Evolutionary conservation across 2,329 filamentous ascomycete genomes (phyloP).

Genomic region (Verticillium tricorpus): DNA sequence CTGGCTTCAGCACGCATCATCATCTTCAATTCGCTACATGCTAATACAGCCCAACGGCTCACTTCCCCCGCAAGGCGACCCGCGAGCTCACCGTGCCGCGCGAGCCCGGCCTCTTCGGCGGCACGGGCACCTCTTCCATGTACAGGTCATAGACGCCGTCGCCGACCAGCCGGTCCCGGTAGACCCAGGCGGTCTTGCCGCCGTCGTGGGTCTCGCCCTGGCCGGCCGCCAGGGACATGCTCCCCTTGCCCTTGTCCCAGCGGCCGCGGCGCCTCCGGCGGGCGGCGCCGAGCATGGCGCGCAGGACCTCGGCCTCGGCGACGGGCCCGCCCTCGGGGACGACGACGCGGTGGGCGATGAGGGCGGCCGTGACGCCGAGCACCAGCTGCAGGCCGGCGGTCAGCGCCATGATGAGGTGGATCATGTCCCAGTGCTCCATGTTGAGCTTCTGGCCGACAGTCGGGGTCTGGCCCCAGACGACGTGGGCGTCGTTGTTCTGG

Average conservation of each 20-base stretch:
- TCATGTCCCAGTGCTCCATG: slow-evolving; percentile 24
- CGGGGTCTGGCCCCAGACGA: slow-evolving; percentile 22
- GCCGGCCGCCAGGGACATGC: background rate
- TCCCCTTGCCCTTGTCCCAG: background rate
- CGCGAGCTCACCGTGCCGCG: too few relatives aligned
- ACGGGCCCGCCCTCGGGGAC: slow-evolving; percentile 13
- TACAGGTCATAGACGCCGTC: slow-evolving; percentile 10
- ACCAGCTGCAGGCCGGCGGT: slow-evolving; percentile 25
- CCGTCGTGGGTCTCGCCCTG: background rate
- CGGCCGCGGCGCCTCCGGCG: background rate
- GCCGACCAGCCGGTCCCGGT: slow-evolving; percentile 4
- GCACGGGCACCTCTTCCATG: slow-evolving; percentile 9
- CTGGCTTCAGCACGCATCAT: too few relatives aligned
- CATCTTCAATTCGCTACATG: too few relatives aligned
- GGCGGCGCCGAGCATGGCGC: slow-evolving; percentile 9
- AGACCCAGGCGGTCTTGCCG: slow-evolving; percentile 9
- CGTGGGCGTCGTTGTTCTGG: slow-evolving; percentile 20
- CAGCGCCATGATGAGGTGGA: slow-evolving; percentile 26
- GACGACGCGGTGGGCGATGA: slow-evolving; percentile 21
- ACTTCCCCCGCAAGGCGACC: too few relatives aligned
- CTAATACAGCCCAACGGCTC: too few relatives aligned
- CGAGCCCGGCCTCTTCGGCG: background rate
- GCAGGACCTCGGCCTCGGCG: slow-evolving; percentile 12
- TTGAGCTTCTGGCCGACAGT: slow-evolving; percentile 24
- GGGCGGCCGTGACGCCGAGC: slow-evolving; percentile 16